Base-by-base conservation (phyloP, 345 rosid species). In the Salix dunnii region DNA sequence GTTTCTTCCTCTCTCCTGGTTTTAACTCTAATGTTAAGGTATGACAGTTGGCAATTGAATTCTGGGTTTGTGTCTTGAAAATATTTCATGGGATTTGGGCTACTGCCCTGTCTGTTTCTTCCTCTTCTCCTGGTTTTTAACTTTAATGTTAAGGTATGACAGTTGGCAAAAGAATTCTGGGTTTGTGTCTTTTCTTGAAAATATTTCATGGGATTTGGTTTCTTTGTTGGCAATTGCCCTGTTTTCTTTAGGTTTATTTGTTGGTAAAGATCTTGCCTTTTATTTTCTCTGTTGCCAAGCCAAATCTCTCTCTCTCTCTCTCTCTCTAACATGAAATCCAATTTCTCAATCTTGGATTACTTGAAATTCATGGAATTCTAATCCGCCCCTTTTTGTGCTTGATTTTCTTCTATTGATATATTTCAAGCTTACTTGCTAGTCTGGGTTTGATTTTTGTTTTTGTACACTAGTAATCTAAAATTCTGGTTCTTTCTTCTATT, bases 1-100 rank as follows among this genome's bases (percentile, higher is more conserved):
- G 79, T 85, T 17, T 83, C 88, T n/a, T 77, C 75, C 51, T 36
- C 73, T 68, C n/a, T 68, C 70, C 53, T 11, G 11, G 75, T 40
- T 81, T 67, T 67, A 77, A 72, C 49, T 78, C 85, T 76, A 85
- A 78, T 71, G 51, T 87, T 64, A 79, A 90, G 91, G 97, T 90
- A 78, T 72, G 62, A 28, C 30, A 18, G 28, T 0, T 63, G 17
- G 4, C 35, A 4, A 27, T 38, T n/a, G 55, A 27, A 62, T 33
- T 20, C 43, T 49, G 64, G 35, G 51, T 40, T n/a, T 25, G 6
- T n/a, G 27, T 42, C 12, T 20, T 10, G 3, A 5, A 20, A 14
- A 18, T 5, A 20, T 4, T 31, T 46, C n/a, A 0, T 25, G 33
- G 53, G 17, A 27, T 8, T 8, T 33, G 36, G 17, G 21, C 43